Evolutionary conservation across 768 basidiomycete genomes (phyloP).

Genomic region (Xerocomellus chrysenteron): DNA sequence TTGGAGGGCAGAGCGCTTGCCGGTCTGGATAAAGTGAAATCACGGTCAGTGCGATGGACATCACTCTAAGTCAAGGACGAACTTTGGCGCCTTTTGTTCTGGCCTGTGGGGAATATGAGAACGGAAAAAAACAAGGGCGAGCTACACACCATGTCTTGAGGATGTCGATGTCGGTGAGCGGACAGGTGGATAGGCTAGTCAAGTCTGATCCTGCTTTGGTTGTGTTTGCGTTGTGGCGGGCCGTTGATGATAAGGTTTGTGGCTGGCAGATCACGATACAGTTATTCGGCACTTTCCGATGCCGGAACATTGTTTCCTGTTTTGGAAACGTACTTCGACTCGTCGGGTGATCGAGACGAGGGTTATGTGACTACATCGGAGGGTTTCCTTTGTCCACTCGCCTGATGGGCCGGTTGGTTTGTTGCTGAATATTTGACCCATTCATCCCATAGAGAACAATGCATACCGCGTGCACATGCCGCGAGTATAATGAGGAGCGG

Average conservation of each 20-base stretch:
- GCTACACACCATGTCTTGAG: constrained; percentile 66
- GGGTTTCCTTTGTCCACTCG: background rate
- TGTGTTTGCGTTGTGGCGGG: constrained; percentile 38
- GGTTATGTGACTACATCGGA: too few relatives aligned
- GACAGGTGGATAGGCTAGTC: constrained; percentile 20
- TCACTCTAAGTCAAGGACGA: constrained; percentile 26
- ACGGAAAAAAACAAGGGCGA: background rate
- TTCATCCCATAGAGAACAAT: too few relatives aligned
- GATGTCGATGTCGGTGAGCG: constrained; percentile 58
- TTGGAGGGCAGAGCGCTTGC: constrained; percentile 95
- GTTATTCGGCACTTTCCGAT: constrained; percentile 39
- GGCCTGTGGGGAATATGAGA: constrained; percentile 38
- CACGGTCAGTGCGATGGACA: background rate
- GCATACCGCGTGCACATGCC: too few relatives aligned
- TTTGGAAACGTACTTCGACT: background rate
- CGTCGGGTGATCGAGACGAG: too few relatives aligned
- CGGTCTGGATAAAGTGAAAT: constrained; percentile 42
- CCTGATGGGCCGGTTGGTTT: too few relatives aligned
- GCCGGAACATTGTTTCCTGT: background rate
- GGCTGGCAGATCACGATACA: constrained; percentile 44
- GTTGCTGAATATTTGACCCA: background rate
- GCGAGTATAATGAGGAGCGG: too few relatives aligned
- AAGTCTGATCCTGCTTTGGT: constrained; percentile 19
- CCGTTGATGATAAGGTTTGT: constrained; percentile 53
- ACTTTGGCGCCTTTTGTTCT: constrained; percentile 34